phyloP scores from a whole-genome alignment of 164 flowering plant species.

The Tinospora cordifolia region DNA sequence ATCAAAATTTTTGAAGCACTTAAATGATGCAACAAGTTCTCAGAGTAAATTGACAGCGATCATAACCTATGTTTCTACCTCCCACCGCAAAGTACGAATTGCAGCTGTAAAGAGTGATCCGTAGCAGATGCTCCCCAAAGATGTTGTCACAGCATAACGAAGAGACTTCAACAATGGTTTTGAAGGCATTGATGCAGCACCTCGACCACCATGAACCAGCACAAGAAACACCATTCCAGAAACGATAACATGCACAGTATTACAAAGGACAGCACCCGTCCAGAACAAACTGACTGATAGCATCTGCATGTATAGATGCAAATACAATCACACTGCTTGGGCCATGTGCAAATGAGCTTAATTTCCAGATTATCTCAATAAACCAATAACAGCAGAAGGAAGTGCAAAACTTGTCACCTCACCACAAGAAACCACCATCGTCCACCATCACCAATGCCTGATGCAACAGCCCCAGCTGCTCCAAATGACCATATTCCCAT shows the following conservation, averaged over 20 bases:
- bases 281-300: conserved; percentile 96
- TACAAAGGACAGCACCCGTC: conserved; percentile 98
- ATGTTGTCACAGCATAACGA: conserved; percentile 75
- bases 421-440: conserved; percentile 99
- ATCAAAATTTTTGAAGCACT: background rate
- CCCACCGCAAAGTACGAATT: conserved; percentile 90
- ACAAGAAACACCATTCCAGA: conserved; percentile 98
- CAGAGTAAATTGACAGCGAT: background rate
- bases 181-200: conserved; percentile 71
- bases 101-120: conserved; percentile 98
- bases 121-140: conserved; percentile 98
- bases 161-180: conserved; percentile 60
- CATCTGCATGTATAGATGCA: conserved; percentile 43
- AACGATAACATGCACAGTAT: conserved; percentile 86
- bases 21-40: background rate
- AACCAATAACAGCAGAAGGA: conserved; percentile 12
- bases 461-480: conserved; percentile 88
- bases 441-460: conserved; percentile 67
- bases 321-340: conserved; percentile 6
- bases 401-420: conserved; percentile 91
- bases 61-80: conserved; percentile 38
- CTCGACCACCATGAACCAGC: conserved; percentile 77
- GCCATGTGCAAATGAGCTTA: conserved; percentile 1
- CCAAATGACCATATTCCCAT: conserved; percentile 96
- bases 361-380: conserved; percentile 10